Evolutionary conservation across 805 yeast species (phyloP), one percentile per base, ranked within the genome.

Genomic region (Komagataella kurtzmanii): DNA sequence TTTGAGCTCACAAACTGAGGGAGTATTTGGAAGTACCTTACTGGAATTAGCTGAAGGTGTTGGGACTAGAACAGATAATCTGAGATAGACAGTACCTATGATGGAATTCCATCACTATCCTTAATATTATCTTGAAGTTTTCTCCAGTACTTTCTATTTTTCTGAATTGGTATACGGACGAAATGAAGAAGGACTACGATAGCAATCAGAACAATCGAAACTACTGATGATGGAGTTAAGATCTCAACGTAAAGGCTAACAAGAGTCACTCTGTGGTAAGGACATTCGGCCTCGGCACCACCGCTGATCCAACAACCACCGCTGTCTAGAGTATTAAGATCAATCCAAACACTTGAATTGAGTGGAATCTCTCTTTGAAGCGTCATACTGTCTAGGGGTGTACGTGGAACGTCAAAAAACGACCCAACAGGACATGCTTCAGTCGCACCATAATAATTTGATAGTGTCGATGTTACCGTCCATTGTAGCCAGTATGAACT

Each of bases 61-160:
- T 1, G 60, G 60, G 54, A 58, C 52, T 45, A 54, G 57, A 44
- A 55, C 59, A 48, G 61, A 59, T 46, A 53, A 53, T 7, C 60
- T 66, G 43, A 55, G 70, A 47, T 66, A 54, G 54, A 46, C 17
- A n/a, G 19, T 12, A 17, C 21, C 44, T 61, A 88, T 2, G 88
- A 79, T 10, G 97, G 96, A 7, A 88, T 91, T 3, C 97, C 97
- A 64, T 90, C 96, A 57, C 77, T 81, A 53, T 85, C 93, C 49
- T 79, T 67, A 55, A 79, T 74, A 56, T 79, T 78, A 49, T 77
- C 77, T 43, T 76, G 64, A 6, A 82, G 61, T 50, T 72, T 74
- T 58, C 75, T 78, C 83, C 91, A 81, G 54, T 80, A 73, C 54
- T 76, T 81, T 56, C 86, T 73, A 60, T 83, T 85, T 52, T 77